Percentiles rank a stretch among this genome's conserved stretches.
Conservation (phyloP, 441 rosid genomes). For the Sinapis alba region DNA sequence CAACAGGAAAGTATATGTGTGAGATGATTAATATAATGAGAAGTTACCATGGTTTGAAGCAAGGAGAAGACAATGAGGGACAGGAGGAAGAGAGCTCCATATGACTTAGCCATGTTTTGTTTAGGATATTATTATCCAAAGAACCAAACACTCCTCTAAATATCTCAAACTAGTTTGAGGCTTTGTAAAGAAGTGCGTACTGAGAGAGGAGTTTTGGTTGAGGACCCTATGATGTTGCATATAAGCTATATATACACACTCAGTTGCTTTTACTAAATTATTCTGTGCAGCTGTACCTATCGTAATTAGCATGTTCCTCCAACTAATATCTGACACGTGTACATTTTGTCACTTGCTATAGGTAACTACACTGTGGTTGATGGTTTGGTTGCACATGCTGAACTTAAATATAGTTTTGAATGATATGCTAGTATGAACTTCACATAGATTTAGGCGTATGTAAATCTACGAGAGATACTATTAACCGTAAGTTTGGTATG, state of each 20-base stretch:
- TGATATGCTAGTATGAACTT: not conserved
- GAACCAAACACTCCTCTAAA: constrained; percentile 40
- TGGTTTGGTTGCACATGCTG: constrained; percentile 26
- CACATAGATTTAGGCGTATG: not conserved
- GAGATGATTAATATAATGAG: not conserved
- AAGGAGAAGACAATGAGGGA: constrained; percentile 34
- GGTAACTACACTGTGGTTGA: constrained; percentile 17
- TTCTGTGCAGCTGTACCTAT: constrained; percentile 11
- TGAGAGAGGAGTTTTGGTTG: constrained; percentile 32
- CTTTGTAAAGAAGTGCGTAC: constrained; percentile 1
- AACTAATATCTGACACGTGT: constrained; percentile 6
- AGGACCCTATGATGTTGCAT: constrained; percentile 38
- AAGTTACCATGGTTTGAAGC: constrained; percentile 36
- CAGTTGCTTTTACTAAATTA: not conserved
- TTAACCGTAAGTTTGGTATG: not conserved
- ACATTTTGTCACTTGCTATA: constrained; percentile 2
- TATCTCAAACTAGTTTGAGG: constrained; percentile 33
- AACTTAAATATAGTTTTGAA: not conserved
- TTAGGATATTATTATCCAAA: constrained; percentile 13
- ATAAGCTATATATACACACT: constrained; percentile 35
- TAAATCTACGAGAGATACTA: not conserved
- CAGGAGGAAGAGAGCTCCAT: constrained; percentile 38
- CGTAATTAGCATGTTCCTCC: not conserved
- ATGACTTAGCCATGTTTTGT: constrained; percentile 34
- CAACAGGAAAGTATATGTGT: not conserved